A percentile compares a stretch with the other conserved stretches of the same genome.
These are phyloP conservation scores for Litsea cubeba DNA, from an alignment of 164 flowering plant genomes.

Conservation along the genomic window DNA sequence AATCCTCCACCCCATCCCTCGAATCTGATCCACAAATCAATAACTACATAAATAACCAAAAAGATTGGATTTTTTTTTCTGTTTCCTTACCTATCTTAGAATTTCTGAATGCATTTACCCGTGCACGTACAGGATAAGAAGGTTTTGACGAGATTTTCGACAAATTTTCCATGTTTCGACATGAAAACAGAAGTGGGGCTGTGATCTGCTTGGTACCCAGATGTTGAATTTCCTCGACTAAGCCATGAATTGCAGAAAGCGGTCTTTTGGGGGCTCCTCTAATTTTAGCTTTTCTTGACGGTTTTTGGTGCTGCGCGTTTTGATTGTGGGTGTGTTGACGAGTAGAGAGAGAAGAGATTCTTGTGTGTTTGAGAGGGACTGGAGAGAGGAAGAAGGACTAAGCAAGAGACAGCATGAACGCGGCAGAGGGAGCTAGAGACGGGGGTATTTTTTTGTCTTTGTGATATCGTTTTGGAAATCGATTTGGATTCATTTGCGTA, in stretches of 20 bases:
- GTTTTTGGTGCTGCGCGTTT: background rate
- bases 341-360: background rate
- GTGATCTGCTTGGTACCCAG: background rate
- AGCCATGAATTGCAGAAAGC: background rate
- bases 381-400: background rate
- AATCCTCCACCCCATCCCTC: conserved; percentile 41
- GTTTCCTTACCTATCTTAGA: background rate
- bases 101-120: background rate
- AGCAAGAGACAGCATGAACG: too few species aligned
- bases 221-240: background rate
- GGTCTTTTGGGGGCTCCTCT: background rate
- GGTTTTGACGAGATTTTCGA: background rate
- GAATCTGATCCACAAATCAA: background rate
- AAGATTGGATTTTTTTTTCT: too few species aligned
- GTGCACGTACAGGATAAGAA: background rate
- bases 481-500: too few species aligned
- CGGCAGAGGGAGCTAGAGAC: too few species aligned
- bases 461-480: too few species aligned
- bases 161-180: background rate
- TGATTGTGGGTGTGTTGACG: background rate
- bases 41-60: too few species aligned
- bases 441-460: too few species aligned
- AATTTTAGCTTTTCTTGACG: too few species aligned
- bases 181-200: background rate
- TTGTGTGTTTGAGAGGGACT: background rate